Percentiles rank a stretch among this genome's conserved stretches.
These are phyloP conservation scores for Persicaria maculosa DNA, from an alignment of 148 eudicot species.

Conservation along the genomic window DNA sequence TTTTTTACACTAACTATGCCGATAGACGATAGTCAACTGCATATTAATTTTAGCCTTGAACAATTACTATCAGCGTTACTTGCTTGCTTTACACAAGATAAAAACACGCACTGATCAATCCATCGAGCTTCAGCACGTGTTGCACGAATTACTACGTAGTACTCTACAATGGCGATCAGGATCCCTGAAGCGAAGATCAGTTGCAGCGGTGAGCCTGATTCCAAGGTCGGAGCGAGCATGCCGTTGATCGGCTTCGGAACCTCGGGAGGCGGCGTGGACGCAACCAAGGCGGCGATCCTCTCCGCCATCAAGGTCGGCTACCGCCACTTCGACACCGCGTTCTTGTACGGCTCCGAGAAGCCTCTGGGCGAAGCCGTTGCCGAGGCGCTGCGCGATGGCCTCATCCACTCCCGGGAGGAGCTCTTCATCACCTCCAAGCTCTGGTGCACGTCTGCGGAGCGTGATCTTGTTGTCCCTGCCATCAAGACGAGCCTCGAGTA, in stretches of 20 bases:
- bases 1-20: too few species aligned
- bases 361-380: conserved; percentile 40
- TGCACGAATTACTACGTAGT: neutral
- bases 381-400: conserved; percentile 27
- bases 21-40: too few species aligned
- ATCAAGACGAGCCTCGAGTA: conserved; percentile 31
- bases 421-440: conserved; percentile 49
- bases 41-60: too few species aligned
- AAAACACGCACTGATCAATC: too few species aligned
- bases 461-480: conserved; percentile 27
- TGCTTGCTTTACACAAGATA: neutral
- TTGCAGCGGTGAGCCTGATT: neutral
- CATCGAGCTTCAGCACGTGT: too few species aligned
- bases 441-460: conserved; percentile 43
- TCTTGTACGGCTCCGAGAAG: conserved; percentile 22
- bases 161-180: neutral
- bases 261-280: neutral
- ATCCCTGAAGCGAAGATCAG: neutral
- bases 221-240: conserved; percentile 2
- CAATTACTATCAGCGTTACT: neutral
- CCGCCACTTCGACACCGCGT: conserved; percentile 39
- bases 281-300: conserved; percentile 13
- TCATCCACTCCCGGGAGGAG: conserved; percentile 35
- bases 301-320: conserved; percentile 28
- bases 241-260: conserved; percentile 30